A percentile compares a stretch with the other conserved stretches of the same genome.
phyloP scores from a whole-genome alignment of 352 stramenopile genomes.

The Phytophthora tubulina region DNA sequence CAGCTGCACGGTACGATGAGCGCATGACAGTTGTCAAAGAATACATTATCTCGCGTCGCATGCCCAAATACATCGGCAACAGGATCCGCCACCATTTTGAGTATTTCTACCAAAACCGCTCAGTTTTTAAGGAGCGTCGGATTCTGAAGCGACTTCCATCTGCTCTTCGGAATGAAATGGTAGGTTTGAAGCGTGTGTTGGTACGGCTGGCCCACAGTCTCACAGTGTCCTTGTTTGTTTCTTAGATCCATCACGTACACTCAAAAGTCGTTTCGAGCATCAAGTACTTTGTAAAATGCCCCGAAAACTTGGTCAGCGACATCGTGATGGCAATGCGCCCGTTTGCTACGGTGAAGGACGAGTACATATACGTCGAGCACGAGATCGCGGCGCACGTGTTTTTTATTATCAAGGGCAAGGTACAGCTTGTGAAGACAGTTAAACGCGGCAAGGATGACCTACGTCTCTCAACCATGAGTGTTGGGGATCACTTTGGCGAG shows the following conservation, averaged over 20 bases:
- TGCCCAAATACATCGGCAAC: slow-evolving; percentile 79
- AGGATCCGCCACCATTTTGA: slow-evolving; percentile 84
- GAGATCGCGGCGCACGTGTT: slow-evolving; percentile 89
- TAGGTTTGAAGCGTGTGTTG: slow-evolving; percentile 22
- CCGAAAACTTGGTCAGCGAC: slow-evolving; percentile 84
- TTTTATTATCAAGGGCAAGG: slow-evolving; percentile 83
- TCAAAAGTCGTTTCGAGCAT: slow-evolving; percentile 75
- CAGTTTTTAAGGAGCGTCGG: slow-evolving; percentile 79
- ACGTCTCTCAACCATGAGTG: slow-evolving; percentile 49
- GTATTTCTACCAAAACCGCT: slow-evolving; percentile 89
- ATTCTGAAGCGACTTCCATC: slow-evolving; percentile 77
- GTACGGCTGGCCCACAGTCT: neutral
- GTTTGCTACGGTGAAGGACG: slow-evolving; percentile 79
- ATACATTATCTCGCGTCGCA: slow-evolving; percentile 83
- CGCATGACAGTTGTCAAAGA: slow-evolving; percentile 88
- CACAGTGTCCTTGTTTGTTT: neutral
- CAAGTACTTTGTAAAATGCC: slow-evolving; percentile 77
- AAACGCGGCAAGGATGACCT: slow-evolving; percentile 54
- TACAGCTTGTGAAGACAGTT: slow-evolving; percentile 69
- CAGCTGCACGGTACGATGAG: slow-evolving; percentile 76
- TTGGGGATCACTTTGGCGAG: slow-evolving; percentile 88
- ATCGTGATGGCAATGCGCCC: slow-evolving; percentile 86
- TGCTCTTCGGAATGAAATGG: slow-evolving; percentile 86
- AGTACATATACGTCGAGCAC: slow-evolving; percentile 83
- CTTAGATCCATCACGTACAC: slow-evolving; percentile 81